These are phyloP conservation scores for Rossbeevera mucosa DNA, from an alignment of 768 basidiomycete genomes.

Conservation along the genomic window DNA sequence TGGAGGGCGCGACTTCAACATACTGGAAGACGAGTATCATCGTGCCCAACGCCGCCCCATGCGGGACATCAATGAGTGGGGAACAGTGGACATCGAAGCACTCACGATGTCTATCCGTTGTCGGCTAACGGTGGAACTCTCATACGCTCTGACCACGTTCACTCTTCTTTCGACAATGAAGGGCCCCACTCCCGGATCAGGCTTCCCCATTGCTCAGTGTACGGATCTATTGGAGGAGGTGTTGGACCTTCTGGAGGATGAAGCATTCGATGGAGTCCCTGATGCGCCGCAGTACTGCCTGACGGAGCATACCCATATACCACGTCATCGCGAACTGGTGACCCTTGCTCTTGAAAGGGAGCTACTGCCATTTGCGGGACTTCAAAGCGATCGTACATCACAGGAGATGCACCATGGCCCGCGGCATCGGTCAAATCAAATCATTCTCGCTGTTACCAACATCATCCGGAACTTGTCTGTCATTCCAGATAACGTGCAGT, in stretches of 20 bases:
- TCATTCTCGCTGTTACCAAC: conserved; percentile 66
- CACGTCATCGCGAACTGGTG: conserved; percentile 64
- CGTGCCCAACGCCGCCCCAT: conserved; percentile 51
- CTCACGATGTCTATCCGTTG: conserved; percentile 91
- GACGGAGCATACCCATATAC: conserved; percentile 35
- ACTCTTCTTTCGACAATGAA: conserved; percentile 77
- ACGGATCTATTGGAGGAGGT: conserved; percentile 81
- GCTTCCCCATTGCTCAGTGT: conserved; percentile 74
- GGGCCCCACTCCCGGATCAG: conserved; percentile 48
- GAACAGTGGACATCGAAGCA: conserved; percentile 85
- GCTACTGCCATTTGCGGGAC: conserved; percentile 54
- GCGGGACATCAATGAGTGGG: conserved; percentile 81
- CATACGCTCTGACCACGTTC: conserved; percentile 86
- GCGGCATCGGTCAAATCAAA: conserved; percentile 56
- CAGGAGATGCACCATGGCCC: conserved; percentile 51
- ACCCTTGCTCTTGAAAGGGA: conserved; percentile 55
- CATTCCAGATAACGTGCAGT: conserved; percentile 62
- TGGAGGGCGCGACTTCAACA: conserved; percentile 77
- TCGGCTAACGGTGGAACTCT: conserved; percentile 74
- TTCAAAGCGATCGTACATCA: conserved; percentile 43
- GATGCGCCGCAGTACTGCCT: conserved; percentile 24
- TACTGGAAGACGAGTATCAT: conserved; percentile 57
- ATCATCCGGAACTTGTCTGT: conserved; percentile 86
- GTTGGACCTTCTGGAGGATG: conserved; percentile 81
- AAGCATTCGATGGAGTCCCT: conserved; percentile 58